These are phyloP conservation scores for Ascochyta koolunga DNA, from an alignment of 2,329 filamentous ascomycete species.

Conservation along the genomic window DNA sequence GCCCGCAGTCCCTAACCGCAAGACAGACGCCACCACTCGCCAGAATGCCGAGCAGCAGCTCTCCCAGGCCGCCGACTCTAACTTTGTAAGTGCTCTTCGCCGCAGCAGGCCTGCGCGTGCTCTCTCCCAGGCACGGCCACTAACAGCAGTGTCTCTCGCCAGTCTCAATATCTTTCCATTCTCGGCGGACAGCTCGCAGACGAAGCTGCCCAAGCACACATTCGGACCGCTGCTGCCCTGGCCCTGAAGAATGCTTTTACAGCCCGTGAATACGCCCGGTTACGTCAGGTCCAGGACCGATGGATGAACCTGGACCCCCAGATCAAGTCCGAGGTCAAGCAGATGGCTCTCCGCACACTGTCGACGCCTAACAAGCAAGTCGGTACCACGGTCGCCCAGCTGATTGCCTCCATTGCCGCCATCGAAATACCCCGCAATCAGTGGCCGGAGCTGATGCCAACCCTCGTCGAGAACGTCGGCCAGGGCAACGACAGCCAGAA, in stretches of 20 bases:
- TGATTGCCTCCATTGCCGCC: slow-evolving; percentile 90
- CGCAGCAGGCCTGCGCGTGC: slow-evolving; percentile 25
- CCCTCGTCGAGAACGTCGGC: slow-evolving; percentile 90
- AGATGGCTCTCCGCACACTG: slow-evolving; percentile 86
- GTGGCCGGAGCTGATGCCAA: slow-evolving; percentile 90
- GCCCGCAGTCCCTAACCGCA: slow-evolving; percentile 44
- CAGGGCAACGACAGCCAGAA: slow-evolving; percentile 86
- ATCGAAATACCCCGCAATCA: slow-evolving; percentile 93
- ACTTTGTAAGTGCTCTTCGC: slow-evolving; percentile 75
- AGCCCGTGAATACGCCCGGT: slow-evolving; percentile 83
- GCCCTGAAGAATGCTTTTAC: slow-evolving; percentile 98
- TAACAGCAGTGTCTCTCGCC: slow-evolving; percentile 35
- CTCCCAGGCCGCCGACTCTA: slow-evolving; percentile 85
- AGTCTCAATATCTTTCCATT: slow-evolving; percentile 84
- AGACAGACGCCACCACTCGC: slow-evolving; percentile 85
- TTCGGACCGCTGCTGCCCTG: slow-evolving; percentile 92
- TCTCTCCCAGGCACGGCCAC: slow-evolving; percentile 32
- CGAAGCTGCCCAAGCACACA: slow-evolving; percentile 79
- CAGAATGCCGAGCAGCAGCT: slow-evolving; percentile 94
- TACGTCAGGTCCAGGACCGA: slow-evolving; percentile 90
- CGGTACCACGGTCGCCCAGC: slow-evolving; percentile 88
- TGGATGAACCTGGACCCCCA: slow-evolving; percentile 84
- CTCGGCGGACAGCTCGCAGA: slow-evolving; percentile 94
- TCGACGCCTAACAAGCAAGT: slow-evolving; percentile 79
- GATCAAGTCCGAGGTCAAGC: slow-evolving; percentile 87